Evolutionary conservation across 2,329 filamentous ascomycete species (phyloP).

Genomic region (Monilinia aucupariae): DNA sequence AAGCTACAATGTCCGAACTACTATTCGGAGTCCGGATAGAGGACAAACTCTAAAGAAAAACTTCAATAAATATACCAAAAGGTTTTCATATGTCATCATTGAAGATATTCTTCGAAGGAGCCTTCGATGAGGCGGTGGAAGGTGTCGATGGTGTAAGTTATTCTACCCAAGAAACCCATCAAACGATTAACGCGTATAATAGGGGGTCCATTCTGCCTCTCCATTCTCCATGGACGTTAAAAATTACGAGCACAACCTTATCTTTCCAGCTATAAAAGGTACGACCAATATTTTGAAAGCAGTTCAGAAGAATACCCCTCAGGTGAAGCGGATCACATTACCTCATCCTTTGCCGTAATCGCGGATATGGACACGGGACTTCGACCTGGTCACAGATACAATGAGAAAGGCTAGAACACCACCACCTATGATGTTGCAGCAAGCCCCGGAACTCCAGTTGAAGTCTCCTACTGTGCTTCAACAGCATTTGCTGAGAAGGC

Average conservation of each 20-base stretch:
- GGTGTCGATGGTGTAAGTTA: constrained; percentile 59
- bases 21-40: constrained; percentile 43
- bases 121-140: constrained; percentile 54
- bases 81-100: constrained; percentile 47
- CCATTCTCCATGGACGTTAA: constrained; percentile 39
- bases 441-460: constrained; percentile 15
- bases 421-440: constrained; percentile 43
- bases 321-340: constrained; percentile 36
- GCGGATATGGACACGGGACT: constrained; percentile 48
- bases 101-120: constrained; percentile 64
- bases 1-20: constrained; percentile 38
- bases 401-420: constrained; percentile 50
- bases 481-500: constrained; percentile 63
- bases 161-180: not conserved
- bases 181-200: constrained; percentile 5
- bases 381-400: constrained; percentile 44
- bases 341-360: constrained; percentile 59
- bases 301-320: constrained; percentile 38
- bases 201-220: constrained; percentile 63
- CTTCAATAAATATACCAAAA: constrained; percentile 36
- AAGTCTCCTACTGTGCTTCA: constrained; percentile 33
- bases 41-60: constrained; percentile 40
- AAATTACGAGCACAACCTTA: constrained; percentile 37
- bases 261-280: constrained; percentile 50
- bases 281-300: constrained; percentile 46